Conservation (phyloP, 805 yeast genomes). For the Candida tibetensis region DNA sequence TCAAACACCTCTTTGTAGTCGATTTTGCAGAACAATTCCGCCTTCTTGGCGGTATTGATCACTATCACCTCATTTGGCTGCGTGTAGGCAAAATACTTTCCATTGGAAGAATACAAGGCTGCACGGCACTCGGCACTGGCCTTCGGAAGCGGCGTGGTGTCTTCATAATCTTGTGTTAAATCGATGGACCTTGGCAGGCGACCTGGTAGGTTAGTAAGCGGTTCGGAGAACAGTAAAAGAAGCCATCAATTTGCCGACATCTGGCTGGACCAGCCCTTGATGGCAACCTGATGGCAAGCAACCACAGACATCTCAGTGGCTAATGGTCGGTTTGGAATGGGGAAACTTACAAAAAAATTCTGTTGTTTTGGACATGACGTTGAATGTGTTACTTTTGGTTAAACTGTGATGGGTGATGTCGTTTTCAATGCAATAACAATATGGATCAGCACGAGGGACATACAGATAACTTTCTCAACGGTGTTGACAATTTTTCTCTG, state of each 20-base stretch:
- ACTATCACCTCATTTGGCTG: constrained; percentile 61
- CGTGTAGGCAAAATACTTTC: constrained; percentile 67
- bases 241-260: too few species aligned
- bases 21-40: constrained; percentile 41
- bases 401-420: neutral
- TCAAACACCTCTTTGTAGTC: constrained; percentile 72
- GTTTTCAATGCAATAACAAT: neutral
- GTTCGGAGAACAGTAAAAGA: too few species aligned
- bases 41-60: constrained; percentile 54
- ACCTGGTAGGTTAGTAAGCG: constrained; percentile 23
- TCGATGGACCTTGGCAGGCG: constrained; percentile 28
- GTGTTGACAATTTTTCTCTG: neutral
- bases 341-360: constrained; percentile 38
- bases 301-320: too few species aligned
- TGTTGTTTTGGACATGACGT: constrained; percentile 33
- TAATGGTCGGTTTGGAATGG: neutral
- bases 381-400: neutral
- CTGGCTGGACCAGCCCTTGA: too few species aligned
- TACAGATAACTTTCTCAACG: neutral
- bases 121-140: constrained; percentile 53
- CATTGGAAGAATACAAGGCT: constrained; percentile 66
- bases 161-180: constrained; percentile 32
- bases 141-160: constrained; percentile 33
- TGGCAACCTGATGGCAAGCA: too few species aligned
- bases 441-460: neutral